Conservation (phyloP, 1,284 basidiomycete species). For the Cutaneotrichosporon mucoides region DNA sequence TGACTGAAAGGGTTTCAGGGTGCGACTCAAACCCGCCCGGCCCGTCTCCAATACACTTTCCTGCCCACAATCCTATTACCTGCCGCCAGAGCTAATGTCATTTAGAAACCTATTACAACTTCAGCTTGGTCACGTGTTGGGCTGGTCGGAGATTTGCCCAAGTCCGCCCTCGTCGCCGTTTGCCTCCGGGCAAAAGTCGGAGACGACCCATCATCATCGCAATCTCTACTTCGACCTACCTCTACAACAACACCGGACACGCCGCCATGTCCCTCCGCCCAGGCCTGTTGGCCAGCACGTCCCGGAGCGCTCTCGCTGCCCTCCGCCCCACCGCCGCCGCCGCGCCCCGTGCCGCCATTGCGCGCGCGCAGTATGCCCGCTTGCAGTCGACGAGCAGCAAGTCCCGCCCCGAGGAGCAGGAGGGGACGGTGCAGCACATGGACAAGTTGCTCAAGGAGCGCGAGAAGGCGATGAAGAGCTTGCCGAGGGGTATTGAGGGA, state of each 20-base stretch:
- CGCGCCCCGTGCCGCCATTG: no score
- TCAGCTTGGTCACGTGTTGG: no score
- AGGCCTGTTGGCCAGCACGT: slow-evolving; percentile 15
- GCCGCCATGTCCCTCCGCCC: slow-evolving; percentile 14
- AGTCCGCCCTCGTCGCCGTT: neutral
- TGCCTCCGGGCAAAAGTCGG: slow-evolving; percentile 3
- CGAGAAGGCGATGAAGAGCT: slow-evolving; percentile 7
- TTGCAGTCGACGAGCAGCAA: no score
- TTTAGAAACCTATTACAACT: no score
- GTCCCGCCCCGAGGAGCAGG: neutral
- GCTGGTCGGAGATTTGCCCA: neutral
- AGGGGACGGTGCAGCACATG: slow-evolving; percentile 11
- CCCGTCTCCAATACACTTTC: no score
- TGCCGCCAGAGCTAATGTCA: no score
- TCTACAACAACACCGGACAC: neutral
- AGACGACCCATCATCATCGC: no score
- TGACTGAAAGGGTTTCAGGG: no score
- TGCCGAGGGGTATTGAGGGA: slow-evolving; percentile 10
- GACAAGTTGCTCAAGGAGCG: slow-evolving; percentile 10
- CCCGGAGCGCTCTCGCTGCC: slow-evolving; percentile 1
- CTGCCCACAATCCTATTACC: no score
- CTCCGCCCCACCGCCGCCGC: neutral
- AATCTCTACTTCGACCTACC: no score
- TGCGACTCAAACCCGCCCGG: no score
- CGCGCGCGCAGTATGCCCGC: no score